These are phyloP conservation scores for Sonneratia caseolaris DNA, from an alignment of 345 rosid species.

Conservation along the genomic window DNA sequence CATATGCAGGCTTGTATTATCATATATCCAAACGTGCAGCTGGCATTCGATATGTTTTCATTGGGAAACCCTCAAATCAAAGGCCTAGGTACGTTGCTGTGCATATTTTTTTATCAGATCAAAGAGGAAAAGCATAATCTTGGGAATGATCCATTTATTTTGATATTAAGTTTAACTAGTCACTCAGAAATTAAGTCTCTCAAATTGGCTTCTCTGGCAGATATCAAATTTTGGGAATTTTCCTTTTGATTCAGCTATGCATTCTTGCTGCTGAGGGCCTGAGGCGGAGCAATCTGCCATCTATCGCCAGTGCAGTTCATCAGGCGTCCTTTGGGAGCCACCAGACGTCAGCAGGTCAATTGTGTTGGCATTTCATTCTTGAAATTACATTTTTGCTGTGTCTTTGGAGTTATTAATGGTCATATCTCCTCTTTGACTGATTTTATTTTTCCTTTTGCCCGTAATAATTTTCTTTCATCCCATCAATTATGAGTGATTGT, in stretches of 20 bases:
- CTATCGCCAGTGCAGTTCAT: constrained; percentile 73
- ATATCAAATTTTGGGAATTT: constrained; percentile 85
- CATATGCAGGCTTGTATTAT: constrained; percentile 62
- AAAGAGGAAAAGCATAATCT: background rate
- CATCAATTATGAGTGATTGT: background rate
- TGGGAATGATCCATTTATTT: background rate
- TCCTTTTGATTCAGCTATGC: constrained; percentile 87
- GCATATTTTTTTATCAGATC: background rate
- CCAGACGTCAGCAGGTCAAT: constrained; percentile 51
- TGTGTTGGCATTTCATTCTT: background rate
- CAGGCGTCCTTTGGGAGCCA: constrained; percentile 48
- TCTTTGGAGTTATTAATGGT: background rate
- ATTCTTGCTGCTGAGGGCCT: constrained; percentile 81
- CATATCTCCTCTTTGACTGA: background rate
- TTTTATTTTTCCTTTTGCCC: background rate
- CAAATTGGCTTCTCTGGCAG: constrained; percentile 29
- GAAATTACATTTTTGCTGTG: background rate
- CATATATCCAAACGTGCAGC: constrained; percentile 87
- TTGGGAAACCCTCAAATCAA: constrained; percentile 88
- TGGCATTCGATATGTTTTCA: constrained; percentile 76
- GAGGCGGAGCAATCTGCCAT: constrained; percentile 70
- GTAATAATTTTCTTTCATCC: background rate
- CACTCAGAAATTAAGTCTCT: constrained; percentile 11
- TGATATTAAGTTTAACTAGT: background rate
- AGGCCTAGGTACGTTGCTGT: constrained; percentile 57